A percentile compares a stretch with the other conserved stretches of the same genome.
phyloP scores from a whole-genome alignment of 108 stramenopile genomes.

The Skeletonema costatum region DNA sequence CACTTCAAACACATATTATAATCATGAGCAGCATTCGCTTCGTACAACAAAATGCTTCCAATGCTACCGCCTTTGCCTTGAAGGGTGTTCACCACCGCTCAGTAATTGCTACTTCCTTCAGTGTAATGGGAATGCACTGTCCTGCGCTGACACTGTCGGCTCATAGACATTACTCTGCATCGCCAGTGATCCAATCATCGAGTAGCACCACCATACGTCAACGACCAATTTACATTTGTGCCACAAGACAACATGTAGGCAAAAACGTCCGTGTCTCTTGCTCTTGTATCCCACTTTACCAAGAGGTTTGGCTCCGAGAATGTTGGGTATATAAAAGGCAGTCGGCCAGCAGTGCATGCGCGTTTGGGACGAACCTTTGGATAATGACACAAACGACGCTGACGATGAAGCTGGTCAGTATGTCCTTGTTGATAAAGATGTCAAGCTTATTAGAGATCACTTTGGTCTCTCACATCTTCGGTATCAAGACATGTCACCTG shows the following conservation, averaged over 20 bases:
- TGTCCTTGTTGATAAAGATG: conserved; percentile 81
- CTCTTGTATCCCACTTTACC: conserved; percentile 81
- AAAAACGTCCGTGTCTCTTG: conserved; percentile 90
- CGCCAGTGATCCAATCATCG: neutral
- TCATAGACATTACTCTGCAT: neutral
- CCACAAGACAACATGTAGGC: conserved; percentile 93
- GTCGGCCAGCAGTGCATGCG: conserved; percentile 65
- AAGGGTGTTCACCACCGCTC: neutral
- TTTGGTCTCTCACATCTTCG: conserved; percentile 71
- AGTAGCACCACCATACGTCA: conserved; percentile 7
- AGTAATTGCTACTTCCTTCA: neutral
- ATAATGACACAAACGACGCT: conserved; percentile 3
- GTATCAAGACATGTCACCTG: conserved; percentile 83
- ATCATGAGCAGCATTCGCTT: neutral
- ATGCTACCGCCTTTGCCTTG: neutral
- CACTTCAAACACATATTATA: neutral
- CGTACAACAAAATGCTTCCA: neutral
- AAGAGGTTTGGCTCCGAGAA: conserved; percentile 69
- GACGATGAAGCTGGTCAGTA: conserved; percentile 25
- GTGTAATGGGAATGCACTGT: neutral
- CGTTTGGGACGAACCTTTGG: conserved; percentile 35
- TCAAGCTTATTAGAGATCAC: conserved; percentile 74
- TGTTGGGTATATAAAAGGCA: conserved; percentile 94
- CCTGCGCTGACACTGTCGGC: neutral
- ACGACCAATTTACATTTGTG: conserved; percentile 83